phyloP scores from a whole-genome alignment of 805 yeast genomes.

The Candida sakaeoensis region DNA sequence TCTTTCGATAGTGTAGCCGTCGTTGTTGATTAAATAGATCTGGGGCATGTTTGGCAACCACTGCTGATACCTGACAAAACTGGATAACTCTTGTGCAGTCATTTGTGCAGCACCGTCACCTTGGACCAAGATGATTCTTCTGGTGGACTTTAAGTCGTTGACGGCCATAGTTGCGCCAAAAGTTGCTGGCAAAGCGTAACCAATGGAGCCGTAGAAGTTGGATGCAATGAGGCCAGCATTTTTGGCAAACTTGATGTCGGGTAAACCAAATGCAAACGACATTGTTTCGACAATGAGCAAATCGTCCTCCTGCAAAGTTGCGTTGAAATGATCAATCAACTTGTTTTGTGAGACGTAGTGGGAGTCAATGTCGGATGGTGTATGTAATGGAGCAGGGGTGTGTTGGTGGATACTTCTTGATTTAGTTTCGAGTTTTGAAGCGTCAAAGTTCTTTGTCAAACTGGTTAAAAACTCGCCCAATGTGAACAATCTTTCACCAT shows the following conservation, averaged over 20 bases:
- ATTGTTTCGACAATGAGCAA: constrained; percentile 80
- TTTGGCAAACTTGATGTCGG: constrained; percentile 61
- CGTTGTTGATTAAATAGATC: constrained; percentile 73
- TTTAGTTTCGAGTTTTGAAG: constrained; percentile 12
- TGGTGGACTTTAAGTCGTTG: constrained; percentile 45
- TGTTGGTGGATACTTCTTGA: constrained; percentile 16
- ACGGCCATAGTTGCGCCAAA: constrained; percentile 78
- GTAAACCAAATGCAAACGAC: constrained; percentile 72
- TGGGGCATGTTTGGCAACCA: constrained; percentile 45
- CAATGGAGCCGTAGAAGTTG: constrained; percentile 80
- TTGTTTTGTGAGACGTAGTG: constrained; percentile 26
- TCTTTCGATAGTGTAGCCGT: constrained; percentile 89
- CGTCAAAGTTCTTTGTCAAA: constrained; percentile 14
- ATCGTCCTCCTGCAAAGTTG: constrained; percentile 55
- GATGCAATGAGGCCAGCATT: constrained; percentile 56
- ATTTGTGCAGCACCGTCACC: constrained; percentile 96
- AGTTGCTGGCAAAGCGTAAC: constrained; percentile 83
- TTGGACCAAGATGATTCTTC: constrained; percentile 68
- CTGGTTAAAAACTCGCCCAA: constrained; percentile 30
- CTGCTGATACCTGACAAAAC: constrained; percentile 55
- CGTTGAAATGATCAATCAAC: constrained; percentile 32
- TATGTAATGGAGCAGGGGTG: constrained; percentile 11
- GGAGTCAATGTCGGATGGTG: constrained; percentile 9
- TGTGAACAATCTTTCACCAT: constrained; percentile 25
- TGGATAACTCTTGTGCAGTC: constrained; percentile 82